Percentiles rank a stretch among this genome's conserved stretches.
phyloP scores from a whole-genome alignment of 2,329 filamentous ascomycete species.

The Mollisia scopiformis region DNA sequence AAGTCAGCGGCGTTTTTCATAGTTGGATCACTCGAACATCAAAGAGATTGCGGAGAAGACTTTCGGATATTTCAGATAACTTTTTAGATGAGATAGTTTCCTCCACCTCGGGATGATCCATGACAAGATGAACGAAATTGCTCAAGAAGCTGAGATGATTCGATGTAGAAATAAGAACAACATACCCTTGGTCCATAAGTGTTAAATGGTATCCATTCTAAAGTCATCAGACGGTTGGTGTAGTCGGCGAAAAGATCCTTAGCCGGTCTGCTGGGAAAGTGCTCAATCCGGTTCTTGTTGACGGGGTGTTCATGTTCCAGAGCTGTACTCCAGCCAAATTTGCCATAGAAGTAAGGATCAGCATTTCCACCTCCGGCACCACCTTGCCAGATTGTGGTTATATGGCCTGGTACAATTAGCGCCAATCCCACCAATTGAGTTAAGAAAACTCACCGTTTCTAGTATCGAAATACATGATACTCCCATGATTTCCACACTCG shows the following conservation, averaged over 20 bases:
- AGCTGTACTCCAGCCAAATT: background rate
- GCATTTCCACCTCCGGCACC: background rate
- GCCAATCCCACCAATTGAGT: no score
- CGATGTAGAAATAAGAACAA: no score
- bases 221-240: slow-evolving; percentile 7
- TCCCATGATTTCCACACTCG: slow-evolving; percentile 25
- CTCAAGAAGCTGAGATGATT: no score
- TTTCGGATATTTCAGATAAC: no score
- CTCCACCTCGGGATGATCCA: no score
- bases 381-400: slow-evolving; percentile 5
- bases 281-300: slow-evolving; percentile 9
- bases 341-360: background rate
- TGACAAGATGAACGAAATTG: no score
- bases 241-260: slow-evolving; percentile 15
- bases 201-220: slow-evolving; percentile 19
- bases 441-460: slow-evolving; percentile 24
- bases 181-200: background rate
- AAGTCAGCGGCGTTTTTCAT: no score
- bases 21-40: no score
- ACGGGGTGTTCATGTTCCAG: background rate
- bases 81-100: no score
- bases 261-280: slow-evolving; percentile 9
- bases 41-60: no score
- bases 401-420: background rate
- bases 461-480: slow-evolving; percentile 26